Conservation (phyloP, 768 basidiomycete genomes). For the Lactifluus volemus region DNA sequence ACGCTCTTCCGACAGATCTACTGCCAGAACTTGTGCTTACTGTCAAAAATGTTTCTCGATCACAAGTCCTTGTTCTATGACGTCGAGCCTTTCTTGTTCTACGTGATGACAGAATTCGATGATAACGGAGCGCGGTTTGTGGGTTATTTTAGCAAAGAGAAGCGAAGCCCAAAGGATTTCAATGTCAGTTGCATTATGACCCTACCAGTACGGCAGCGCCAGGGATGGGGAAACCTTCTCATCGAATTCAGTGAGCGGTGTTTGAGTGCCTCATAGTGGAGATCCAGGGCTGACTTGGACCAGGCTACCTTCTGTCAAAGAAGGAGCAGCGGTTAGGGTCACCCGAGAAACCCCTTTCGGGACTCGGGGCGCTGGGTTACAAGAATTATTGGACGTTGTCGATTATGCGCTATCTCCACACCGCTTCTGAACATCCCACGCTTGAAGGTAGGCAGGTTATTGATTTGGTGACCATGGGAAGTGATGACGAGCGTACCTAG, state of each 20-base stretch:
- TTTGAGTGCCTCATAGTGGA: background rate
- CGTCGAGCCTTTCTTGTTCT: conserved; percentile 98
- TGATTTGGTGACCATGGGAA: conserved; percentile 14
- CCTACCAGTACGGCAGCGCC: conserved; percentile 84
- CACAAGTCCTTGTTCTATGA: conserved; percentile 99
- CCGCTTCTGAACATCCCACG: conserved; percentile 48
- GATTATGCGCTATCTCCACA: conserved; percentile 68
- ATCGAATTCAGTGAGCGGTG: conserved; percentile 90
- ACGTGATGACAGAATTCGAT: conserved; percentile 91
- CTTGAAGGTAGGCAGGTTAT: conserved; percentile 57
- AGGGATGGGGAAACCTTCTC: conserved; percentile 94
- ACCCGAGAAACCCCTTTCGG: conserved; percentile 93
- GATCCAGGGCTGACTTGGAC: conserved; percentile 1
- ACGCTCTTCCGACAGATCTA: conserved; percentile 58
- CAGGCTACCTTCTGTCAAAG: conserved; percentile 93
- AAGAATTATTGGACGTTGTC: conserved; percentile 90
- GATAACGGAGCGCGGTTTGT: conserved; percentile 89
- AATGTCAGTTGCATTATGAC: conserved; percentile 99
- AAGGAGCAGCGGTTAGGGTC: conserved; percentile 87
- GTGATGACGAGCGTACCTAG: conserved; percentile 32
- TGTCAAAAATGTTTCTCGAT: conserved; percentile 98
- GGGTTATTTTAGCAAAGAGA: conserved; percentile 99
- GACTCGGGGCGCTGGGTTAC: conserved; percentile 89
- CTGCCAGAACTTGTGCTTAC: conserved; percentile 94
- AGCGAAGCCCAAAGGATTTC: conserved; percentile 89